Evolutionary conservation across 176 grass and related monocot genomes (phyloP).

Genomic region (Zea mays): Zm-B73-REFERENCE-NAM-5.0 NC_050099.1:247008501-247009000

Average conservation of each 20-base stretch:
- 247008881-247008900: background rate
- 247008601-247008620: conserved; percentile 62
- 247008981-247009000: too few species aligned
- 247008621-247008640: conserved; percentile 68
- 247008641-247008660: background rate
- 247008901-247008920: background rate
- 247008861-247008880: background rate
- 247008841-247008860: background rate
- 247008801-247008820: background rate
- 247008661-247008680: background rate
- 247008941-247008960: too few species aligned
- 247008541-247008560: conserved; percentile 65
- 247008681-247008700: background rate
- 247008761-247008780: too few species aligned
- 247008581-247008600: conserved; percentile 59
- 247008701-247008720: too few species aligned
- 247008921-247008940: background rate
- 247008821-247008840: background rate
- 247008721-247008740: too few species aligned
- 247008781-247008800: too few species aligned
- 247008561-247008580: conserved; percentile 66
- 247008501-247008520: conserved; percentile 55
- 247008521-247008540: conserved; percentile 61
- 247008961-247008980: too few species aligned
- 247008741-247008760: too few species aligned